Conservation (phyloP, 441 rosid species). For the Arabidopsis lyrata region DNA sequence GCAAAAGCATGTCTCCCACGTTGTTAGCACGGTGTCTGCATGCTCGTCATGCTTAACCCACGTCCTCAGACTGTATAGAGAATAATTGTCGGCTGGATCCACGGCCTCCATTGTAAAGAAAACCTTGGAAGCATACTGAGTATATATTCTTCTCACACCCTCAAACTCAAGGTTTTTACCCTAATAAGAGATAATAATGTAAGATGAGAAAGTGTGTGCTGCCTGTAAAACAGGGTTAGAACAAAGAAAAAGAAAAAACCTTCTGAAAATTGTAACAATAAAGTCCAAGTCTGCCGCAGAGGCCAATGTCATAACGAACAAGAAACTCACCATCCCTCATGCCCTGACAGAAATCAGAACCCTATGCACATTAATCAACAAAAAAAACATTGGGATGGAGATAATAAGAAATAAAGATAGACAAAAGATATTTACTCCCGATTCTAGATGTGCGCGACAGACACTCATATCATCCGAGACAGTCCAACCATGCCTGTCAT, state of each 20-base stretch:
- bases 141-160: background rate
- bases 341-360: too few relatives aligned
- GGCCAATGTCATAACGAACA: background rate
- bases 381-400: too few relatives aligned
- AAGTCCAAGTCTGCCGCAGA: constrained; percentile 19
- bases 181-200: background rate
- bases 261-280: constrained; percentile 7
- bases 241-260: background rate
- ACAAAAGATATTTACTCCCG: too few relatives aligned
- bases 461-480: too few relatives aligned
- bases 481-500: too few relatives aligned
- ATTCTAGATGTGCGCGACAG: too few relatives aligned
- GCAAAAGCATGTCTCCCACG: constrained; percentile 15
- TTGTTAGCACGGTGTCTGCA: background rate
- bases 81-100: background rate
- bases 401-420: too few relatives aligned
- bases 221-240: background rate
- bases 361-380: too few relatives aligned
- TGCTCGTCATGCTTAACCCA: background rate
- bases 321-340: too few relatives aligned
- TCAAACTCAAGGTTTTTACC: background rate
- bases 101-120: background rate
- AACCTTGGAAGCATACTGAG: background rate
- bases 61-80: background rate
- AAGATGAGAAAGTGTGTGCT: background rate